Percentiles rank a stretch among this genome's conserved stretches.
phyloP scores from a whole-genome alignment of 2,329 filamentous ascomycete species.

The Coniochaeta pulveracea region DNA sequence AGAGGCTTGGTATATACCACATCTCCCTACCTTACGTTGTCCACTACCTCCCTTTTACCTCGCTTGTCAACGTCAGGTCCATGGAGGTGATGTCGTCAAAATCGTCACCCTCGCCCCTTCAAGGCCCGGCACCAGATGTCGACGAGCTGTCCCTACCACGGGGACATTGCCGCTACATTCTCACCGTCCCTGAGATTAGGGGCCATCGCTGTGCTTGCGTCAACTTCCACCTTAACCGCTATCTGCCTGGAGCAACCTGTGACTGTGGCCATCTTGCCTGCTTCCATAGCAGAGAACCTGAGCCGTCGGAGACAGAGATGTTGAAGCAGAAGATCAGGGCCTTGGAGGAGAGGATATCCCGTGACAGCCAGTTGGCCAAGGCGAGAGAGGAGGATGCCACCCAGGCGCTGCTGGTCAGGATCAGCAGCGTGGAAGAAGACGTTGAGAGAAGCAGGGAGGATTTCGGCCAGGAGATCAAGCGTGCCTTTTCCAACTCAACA shows the following conservation, averaged over 20 bases:
- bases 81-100: slow-evolving; percentile 14
- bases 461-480: slow-evolving; percentile 37
- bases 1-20: not conserved
- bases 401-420: slow-evolving; percentile 27
- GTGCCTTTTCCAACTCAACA: slow-evolving; percentile 41
- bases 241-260: slow-evolving; percentile 42
- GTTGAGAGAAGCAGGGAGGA: slow-evolving; percentile 41
- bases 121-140: slow-evolving; percentile 13
- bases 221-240: slow-evolving; percentile 41
- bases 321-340: slow-evolving; percentile 32
- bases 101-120: slow-evolving; percentile 18
- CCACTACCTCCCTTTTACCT: not conserved
- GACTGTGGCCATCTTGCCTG: slow-evolving; percentile 50
- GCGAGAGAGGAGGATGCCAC: slow-evolving; percentile 22
- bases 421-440: slow-evolving; percentile 40
- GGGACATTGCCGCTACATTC: slow-evolving; percentile 48
- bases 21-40: slow-evolving; percentile 1
- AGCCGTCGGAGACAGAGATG: slow-evolving; percentile 34
- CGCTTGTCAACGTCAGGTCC: not conserved
- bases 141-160: slow-evolving; percentile 39
- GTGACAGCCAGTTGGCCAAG: slow-evolving; percentile 5
- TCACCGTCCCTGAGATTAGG: slow-evolving; percentile 43
- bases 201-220: slow-evolving; percentile 48
- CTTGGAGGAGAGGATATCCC: slow-evolving; percentile 30
- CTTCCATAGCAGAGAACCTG: slow-evolving; percentile 40